Evolutionary conservation across 768 basidiomycete species (phyloP).

Genomic region (Suillus plorans): DNA sequence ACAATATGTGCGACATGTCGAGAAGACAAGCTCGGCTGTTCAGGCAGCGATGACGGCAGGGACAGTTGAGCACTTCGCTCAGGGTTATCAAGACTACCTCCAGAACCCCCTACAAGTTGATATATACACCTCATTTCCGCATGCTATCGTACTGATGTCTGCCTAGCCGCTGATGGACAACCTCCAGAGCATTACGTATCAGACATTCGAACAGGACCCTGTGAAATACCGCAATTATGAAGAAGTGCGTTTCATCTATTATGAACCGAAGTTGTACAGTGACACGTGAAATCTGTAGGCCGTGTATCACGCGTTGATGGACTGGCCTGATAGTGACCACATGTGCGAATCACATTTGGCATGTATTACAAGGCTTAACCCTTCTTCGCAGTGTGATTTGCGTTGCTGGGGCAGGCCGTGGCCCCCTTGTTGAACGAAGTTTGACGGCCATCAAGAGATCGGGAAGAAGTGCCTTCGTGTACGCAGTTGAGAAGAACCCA

Average conservation of each 20-base stretch:
- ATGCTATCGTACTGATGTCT: constrained; percentile 11
- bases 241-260: constrained; percentile 51
- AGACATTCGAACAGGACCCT: constrained; percentile 97
- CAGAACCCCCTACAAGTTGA: constrained; percentile 90
- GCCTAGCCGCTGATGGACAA: constrained; percentile 94
- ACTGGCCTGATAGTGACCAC: constrained; percentile 57
- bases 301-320: constrained; percentile 74
- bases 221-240: constrained; percentile 96
- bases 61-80: constrained; percentile 86
- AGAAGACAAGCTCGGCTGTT: constrained; percentile 70
- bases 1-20: constrained; percentile 84
- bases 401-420: constrained; percentile 93
- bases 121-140: constrained; percentile 8
- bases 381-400: constrained; percentile 65
- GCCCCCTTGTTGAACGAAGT: constrained; percentile 86
- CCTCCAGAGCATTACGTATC: constrained; percentile 91
- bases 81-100: constrained; percentile 92
- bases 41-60: constrained; percentile 64
- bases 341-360: constrained; percentile 49
- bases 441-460: constrained; percentile 74
- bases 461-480: constrained; percentile 60
- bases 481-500: constrained; percentile 96
- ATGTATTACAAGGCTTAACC: constrained; percentile 5
- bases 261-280: constrained; percentile 11
- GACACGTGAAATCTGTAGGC: constrained; percentile 48